Percentiles rank a stretch among this genome's conserved stretches.
phyloP scores from a whole-genome alignment of 2,329 filamentous ascomycete species.

The Calonectria naviculata region DNA sequence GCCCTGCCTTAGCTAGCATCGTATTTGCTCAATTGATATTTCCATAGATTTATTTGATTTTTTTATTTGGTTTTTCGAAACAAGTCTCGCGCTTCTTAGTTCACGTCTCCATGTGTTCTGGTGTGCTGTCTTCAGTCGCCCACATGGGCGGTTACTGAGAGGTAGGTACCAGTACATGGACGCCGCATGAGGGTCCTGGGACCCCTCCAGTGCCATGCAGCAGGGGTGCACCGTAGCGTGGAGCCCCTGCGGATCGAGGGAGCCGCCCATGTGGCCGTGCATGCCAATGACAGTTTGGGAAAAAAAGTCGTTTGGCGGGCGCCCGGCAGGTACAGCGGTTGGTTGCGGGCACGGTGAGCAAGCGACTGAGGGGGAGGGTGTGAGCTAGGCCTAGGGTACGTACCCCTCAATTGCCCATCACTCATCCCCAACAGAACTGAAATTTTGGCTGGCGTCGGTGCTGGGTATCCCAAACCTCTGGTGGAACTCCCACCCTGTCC shows the following conservation, averaged over 20 bases:
- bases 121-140: neutral
- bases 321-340: constrained; percentile 14
- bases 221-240: constrained; percentile 33
- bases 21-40: too few relatives aligned
- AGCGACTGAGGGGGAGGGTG: constrained; percentile 18
- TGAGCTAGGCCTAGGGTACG: constrained; percentile 37
- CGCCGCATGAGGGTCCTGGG: neutral
- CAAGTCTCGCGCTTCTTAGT: neutral
- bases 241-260: constrained; percentile 41
- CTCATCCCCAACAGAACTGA: constrained; percentile 57
- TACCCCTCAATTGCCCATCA: constrained; percentile 39
- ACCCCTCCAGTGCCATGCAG: constrained; percentile 30
- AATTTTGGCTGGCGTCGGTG: constrained; percentile 45
- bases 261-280: constrained; percentile 40
- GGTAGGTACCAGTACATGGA: constrained; percentile 37
- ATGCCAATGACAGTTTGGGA: constrained; percentile 38
- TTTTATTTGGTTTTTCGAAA: too few relatives aligned
- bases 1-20: too few relatives aligned
- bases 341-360: constrained; percentile 9
- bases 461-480: constrained; percentile 36
- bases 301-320: constrained; percentile 35
- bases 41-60: too few relatives aligned
- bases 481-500: constrained; percentile 37
- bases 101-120: neutral
- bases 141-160: neutral